A percentile compares a stretch with the other conserved stretches of the same genome.
phyloP scores from a whole-genome alignment of 2,329 filamentous ascomycete genomes.

The Colletotrichum sp. region DNA sequence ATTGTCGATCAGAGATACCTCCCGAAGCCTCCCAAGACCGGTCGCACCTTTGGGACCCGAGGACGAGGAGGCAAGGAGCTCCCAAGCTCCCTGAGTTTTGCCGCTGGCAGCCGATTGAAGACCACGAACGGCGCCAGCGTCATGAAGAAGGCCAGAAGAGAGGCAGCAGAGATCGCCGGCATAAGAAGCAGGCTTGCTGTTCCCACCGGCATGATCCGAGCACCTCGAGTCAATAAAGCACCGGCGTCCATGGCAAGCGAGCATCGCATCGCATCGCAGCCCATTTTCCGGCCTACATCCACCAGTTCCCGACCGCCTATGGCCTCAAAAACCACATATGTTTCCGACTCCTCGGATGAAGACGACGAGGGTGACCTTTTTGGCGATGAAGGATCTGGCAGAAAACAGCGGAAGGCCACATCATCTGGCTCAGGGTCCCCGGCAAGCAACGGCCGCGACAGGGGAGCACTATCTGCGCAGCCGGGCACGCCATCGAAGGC shows the following conservation, averaged over 20 bases:
- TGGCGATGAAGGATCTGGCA: background rate
- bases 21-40: conserved; percentile 45
- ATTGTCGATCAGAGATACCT: conserved; percentile 57
- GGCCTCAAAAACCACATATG: conserved; percentile 34
- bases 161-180: conserved; percentile 58
- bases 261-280: conserved; percentile 49
- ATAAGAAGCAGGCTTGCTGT: conserved; percentile 28
- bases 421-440: background rate
- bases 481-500: background rate
- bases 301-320: conserved; percentile 4
- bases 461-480: background rate
- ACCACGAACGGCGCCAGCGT: conserved; percentile 56
- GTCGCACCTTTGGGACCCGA: conserved; percentile 24
- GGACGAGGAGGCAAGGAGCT: conserved; percentile 29
- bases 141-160: conserved; percentile 60
- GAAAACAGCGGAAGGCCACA: background rate
- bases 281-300: conserved; percentile 30
- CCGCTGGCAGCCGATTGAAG: conserved; percentile 56
- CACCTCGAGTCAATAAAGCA: conserved; percentile 35
- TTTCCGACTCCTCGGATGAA: conserved; percentile 40
- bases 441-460: background rate
- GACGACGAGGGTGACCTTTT: background rate
- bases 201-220: conserved; percentile 39
- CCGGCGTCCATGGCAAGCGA: conserved; percentile 61
- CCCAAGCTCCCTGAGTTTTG: conserved; percentile 46